Evolutionary conservation across 495 filamentous ascomycete genomes (phyloP).

Genomic region (Paragyromitra xinjiangensis): DNA sequence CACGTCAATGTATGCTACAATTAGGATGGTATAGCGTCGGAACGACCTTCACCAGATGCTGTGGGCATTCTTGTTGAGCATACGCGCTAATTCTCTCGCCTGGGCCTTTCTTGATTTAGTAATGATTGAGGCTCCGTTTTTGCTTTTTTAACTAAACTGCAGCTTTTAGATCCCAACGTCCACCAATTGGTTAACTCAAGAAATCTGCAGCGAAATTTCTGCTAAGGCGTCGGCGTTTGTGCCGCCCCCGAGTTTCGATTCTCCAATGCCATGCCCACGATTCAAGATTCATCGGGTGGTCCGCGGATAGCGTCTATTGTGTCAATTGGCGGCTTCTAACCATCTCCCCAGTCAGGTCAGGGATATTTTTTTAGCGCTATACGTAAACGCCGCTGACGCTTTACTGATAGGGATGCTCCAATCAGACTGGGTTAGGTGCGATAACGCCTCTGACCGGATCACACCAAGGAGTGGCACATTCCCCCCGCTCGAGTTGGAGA

Average conservation of each 20-base stretch:
- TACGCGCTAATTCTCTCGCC: background rate
- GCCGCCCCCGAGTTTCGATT: background rate
- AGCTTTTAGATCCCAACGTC: background rate
- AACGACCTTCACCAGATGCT: background rate
- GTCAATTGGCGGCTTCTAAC: background rate
- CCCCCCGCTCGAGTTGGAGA: background rate
- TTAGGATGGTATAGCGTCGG: background rate
- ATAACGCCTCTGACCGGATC: background rate
- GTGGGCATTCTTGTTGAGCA: background rate
- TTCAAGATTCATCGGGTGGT: background rate
- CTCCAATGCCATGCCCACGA: background rate
- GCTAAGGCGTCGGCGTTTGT: background rate
- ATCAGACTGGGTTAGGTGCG: background rate
- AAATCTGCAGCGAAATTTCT: background rate
- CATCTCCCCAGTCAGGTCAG: background rate
- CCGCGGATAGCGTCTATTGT: slow-evolving; percentile 13
- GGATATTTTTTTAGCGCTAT: background rate
- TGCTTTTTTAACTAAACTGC: background rate
- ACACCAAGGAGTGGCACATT: background rate
- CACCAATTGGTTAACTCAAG: background rate
- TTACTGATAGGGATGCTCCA: background rate
- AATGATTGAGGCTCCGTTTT: background rate
- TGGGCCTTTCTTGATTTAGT: background rate
- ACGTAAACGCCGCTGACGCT: background rate
- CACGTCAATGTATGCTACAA: too few species aligned